Conservation (phyloP, 768 basidiomycete genomes). For the Phaffia tasmanica region DNA sequence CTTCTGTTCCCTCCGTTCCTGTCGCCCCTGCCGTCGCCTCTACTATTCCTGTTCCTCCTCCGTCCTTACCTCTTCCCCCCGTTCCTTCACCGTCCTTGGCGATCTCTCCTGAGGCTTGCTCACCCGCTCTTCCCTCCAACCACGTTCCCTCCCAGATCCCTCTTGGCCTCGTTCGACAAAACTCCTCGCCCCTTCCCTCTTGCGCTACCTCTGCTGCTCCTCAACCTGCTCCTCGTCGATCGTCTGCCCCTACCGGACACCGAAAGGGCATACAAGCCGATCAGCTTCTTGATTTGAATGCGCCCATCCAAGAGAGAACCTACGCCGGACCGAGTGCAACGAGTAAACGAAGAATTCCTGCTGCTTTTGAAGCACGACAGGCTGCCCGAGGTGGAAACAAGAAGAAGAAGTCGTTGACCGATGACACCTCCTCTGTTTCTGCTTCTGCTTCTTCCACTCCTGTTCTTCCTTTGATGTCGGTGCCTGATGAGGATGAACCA, state of each 20-base stretch:
- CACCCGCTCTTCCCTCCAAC: slow-evolving; percentile 1
- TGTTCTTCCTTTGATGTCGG: slow-evolving; percentile 44
- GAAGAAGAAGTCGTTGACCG: neutral
- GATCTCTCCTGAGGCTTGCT: neutral
- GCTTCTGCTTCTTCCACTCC: slow-evolving; percentile 40
- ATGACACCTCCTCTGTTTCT: neutral
- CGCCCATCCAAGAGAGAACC: slow-evolving; percentile 67
- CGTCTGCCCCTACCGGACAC: slow-evolving; percentile 21
- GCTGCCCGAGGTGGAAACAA: slow-evolving; percentile 34
- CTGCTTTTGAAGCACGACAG: slow-evolving; percentile 43
- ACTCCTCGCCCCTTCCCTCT: slow-evolving; percentile 9
- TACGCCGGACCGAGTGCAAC: slow-evolving; percentile 54
- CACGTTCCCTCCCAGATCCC: neutral
- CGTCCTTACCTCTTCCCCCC: slow-evolving; percentile 5
- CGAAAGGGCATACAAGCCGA: slow-evolving; percentile 14
- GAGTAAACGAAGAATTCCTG: slow-evolving; percentile 57
- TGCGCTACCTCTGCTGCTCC: neutral
- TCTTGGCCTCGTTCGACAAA: neutral
- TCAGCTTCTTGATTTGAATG: slow-evolving; percentile 54
- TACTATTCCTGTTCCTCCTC: neutral
- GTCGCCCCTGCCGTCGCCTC: slow-evolving; percentile 6
- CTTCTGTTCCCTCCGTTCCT: neutral
- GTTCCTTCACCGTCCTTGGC: neutral
- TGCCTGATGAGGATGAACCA: slow-evolving; percentile 45
- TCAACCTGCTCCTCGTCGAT: slow-evolving; percentile 2